Evolutionary conservation across 2,329 filamentous ascomycete genomes (phyloP), one percentile per base, ranked within the genome.

Genomic region (Trichoderma asperellum): DNA sequence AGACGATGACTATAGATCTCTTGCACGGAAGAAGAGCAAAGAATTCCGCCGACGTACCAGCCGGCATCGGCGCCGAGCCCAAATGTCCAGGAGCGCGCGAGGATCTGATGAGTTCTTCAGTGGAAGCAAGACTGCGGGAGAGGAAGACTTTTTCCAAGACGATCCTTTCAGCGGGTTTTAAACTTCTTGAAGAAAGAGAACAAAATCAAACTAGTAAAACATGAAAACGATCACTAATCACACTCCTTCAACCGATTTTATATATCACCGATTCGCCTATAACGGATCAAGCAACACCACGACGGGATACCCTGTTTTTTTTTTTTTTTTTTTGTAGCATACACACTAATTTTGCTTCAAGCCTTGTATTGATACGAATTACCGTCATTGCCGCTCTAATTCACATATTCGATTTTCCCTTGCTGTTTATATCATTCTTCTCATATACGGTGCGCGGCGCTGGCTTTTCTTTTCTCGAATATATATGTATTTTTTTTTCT

Each of bases 151-250:
- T 73, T 83, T 84, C 75, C 80, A 84, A 47, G 86, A 89, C 29
- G 88, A 91, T 71, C 88, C 88, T 1, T 90, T 90, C 73, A 84
- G 82, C 73, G 87, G 87, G 4, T 90, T 90, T 73, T 90, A 40
- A 59, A 53, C 3, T 34, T 14, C 16, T n/a, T n/a, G 27, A 49
- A 52, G 10, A 34, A 29, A 52, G 32, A 52, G 21, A 37, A 34
- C 24, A 52, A 43, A 49, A n/a, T 7, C 35, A 57, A 34, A n/a
- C 18, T 8, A n/a, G 18, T 43, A 43, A 56, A 43, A 32, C 5
- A 57, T 37, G 6, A 43, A 43, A 43, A 8, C 18, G 43, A n/a
- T 62, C 57, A 49, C 29, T 40, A 57, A 69, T 21, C n/a, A 68
- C 37, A 14, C 29, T 43, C 34, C 24, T 64, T 59, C 24, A 65